Conservation (phyloP, 2,329 filamentous ascomycete genomes). For the Elsinoe fawcettii region DNA sequence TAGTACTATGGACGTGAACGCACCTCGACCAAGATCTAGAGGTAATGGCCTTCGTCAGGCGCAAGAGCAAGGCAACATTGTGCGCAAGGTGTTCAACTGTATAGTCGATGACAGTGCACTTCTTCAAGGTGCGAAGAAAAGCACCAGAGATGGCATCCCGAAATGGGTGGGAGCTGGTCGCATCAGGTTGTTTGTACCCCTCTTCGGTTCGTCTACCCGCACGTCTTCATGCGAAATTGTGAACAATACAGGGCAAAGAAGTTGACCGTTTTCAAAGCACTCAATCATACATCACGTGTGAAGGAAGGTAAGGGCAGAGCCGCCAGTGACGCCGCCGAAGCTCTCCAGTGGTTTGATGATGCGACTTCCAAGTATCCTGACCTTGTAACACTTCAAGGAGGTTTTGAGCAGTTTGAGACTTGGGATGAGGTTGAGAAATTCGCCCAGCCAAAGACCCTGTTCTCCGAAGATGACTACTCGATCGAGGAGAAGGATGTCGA, state of each 20-base stretch:
- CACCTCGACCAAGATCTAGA: conserved; percentile 6
- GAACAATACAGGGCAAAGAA: not conserved
- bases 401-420: conserved; percentile 39
- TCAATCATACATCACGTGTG: conserved; percentile 17
- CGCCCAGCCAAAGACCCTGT: conserved; percentile 41
- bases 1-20: conserved; percentile 12
- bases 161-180: conserved; percentile 45
- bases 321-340: conserved; percentile 27
- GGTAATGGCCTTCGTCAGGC: conserved; percentile 3
- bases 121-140: conserved; percentile 44
- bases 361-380: conserved; percentile 39
- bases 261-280: conserved; percentile 14
- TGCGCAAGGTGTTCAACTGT: conserved; percentile 46
- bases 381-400: conserved; percentile 41
- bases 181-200: conserved; percentile 44
- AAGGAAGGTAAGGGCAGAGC: conserved; percentile 18
- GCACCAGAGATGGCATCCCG: conserved; percentile 44
- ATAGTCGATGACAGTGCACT: conserved; percentile 46
- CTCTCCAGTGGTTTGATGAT: conserved; percentile 45
- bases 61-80: conserved; percentile 8
- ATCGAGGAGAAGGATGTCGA: conserved; percentile 29
- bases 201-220: conserved; percentile 37
- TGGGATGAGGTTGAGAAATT: conserved; percentile 45
- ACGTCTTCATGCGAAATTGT: not conserved
- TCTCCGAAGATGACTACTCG: conserved; percentile 41